Percentiles rank a stretch among this genome's conserved stretches.
These are phyloP conservation scores for Trypethelium eluteriae DNA, from an alignment of 495 filamentous ascomycete genomes.

Conservation along the genomic window DNA sequence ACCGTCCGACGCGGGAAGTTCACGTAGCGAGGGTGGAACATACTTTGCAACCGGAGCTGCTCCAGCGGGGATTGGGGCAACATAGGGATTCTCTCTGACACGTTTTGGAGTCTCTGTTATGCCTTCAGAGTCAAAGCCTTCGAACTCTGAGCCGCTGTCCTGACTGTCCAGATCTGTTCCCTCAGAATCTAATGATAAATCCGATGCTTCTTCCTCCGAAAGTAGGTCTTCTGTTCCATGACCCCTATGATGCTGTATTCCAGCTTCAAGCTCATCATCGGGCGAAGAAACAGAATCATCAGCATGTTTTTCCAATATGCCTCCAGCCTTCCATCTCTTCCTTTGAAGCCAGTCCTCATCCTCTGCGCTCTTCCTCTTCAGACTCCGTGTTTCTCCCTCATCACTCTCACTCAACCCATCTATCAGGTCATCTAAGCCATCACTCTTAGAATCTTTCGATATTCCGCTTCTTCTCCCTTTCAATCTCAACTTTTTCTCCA, in stretches of 20 bases:
- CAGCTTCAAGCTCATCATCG: constrained; percentile 22
- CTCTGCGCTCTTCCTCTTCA: constrained; percentile 13
- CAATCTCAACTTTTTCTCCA: constrained; percentile 84
- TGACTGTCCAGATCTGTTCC: background rate
- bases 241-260: constrained; percentile 27
- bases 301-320: constrained; percentile 32
- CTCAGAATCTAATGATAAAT: background rate
- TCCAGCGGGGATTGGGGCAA: constrained; percentile 43
- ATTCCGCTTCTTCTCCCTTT: constrained; percentile 63
- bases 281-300: constrained; percentile 22
- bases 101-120: constrained; percentile 40
- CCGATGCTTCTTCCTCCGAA: constrained; percentile 23
- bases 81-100: constrained; percentile 54
- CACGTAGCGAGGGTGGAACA: constrained; percentile 77
- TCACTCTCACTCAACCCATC: constrained; percentile 56
- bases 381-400: constrained; percentile 29
- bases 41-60: constrained; percentile 54
- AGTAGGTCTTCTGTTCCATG: constrained; percentile 23
- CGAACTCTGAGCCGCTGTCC: constrained; percentile 19
- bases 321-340: constrained; percentile 18
- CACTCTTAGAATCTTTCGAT: constrained; percentile 70
- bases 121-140: constrained; percentile 26
- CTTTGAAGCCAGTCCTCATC: constrained; percentile 31
- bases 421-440: constrained; percentile 73
- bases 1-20: constrained; percentile 50